Evolutionary conservation across 2,329 filamentous ascomycete species (phyloP).

Genomic region (Penicillium sp.): DNA sequence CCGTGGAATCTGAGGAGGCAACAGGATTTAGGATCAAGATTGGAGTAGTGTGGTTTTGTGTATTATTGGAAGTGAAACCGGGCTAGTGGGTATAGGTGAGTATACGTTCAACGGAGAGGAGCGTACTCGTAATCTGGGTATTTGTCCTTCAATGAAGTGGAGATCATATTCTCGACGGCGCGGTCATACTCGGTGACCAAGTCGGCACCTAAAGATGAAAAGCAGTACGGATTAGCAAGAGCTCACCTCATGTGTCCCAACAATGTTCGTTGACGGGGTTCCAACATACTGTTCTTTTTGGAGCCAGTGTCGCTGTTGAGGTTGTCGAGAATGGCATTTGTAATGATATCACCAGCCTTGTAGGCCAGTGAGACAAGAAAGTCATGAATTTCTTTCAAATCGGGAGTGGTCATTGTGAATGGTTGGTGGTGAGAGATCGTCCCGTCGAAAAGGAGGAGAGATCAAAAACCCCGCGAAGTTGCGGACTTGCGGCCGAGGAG

Average conservation of each 20-base stretch:
- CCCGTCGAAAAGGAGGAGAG: not conserved
- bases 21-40: not conserved
- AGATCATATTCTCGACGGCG: constrained; percentile 63
- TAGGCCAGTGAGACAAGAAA: constrained; percentile 45
- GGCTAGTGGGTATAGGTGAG: too few relatives aligned
- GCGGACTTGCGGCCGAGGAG: not conserved
- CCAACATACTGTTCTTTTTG: constrained; percentile 51
- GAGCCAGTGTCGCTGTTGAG: constrained; percentile 42
- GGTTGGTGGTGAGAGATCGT: not conserved
- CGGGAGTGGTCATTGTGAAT: constrained; percentile 21
- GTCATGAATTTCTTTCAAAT: constrained; percentile 49
- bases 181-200: constrained; percentile 67
- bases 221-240: not conserved
- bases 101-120: constrained; percentile 8
- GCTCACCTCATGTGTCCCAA: too few relatives aligned
- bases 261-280: not conserved
- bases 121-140: constrained; percentile 58
- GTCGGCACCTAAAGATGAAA: constrained; percentile 54
- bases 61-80: not conserved
- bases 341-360: constrained; percentile 50
- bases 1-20: constrained; percentile 54
- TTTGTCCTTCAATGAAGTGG: constrained; percentile 51
- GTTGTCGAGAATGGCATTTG: constrained; percentile 45
- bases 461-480: not conserved
- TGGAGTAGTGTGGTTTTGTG: not conserved